Evolutionary conservation across 192 early-diverging fungal genomes (phyloP), one percentile per base, ranked within the genome.

Genomic region (Podila epigama): DNA sequence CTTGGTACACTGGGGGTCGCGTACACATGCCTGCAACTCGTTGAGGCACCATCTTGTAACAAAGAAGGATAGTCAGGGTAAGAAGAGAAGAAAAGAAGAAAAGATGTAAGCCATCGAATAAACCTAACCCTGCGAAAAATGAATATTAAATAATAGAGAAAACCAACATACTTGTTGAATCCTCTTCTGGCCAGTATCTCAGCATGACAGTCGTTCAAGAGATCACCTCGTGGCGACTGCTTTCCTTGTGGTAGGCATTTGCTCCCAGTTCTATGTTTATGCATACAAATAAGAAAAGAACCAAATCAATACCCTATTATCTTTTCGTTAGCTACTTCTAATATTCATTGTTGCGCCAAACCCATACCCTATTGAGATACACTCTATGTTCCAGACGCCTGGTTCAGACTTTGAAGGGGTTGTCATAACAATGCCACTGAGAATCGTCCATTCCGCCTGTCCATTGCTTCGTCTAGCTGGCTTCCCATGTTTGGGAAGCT

Each of bases 141-240:
- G n/a, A n/a, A n/a, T n/a, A n/a, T n/a, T n/a, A n/a, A n/a, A n/a
- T n/a, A n/a, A n/a, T n/a, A n/a, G n/a, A n/a, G n/a, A n/a, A n/a
- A n/a, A n/a, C n/a, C n/a, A n/a, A n/a, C 60, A 31, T 87, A 94
- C 88, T 83, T 86, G 32, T 92, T 68, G 60, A 97, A 88, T 27
- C 85, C 86, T 53, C 96, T 85, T 15, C 93, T 87, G 32, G 92
- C 91, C n/a, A 97, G 70, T 0, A 97, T 80, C 80, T 97, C 96
- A 2, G 94, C 96, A 79, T 97, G 96, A 67, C 85, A 86, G 82
- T 97, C 96, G 75, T 93, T 88, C 0, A 97, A 63, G 6, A 85
- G 39, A 54, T 90, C 89, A 29, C 95, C 94, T 32, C 75, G 75
- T 1, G 44, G 61, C 60, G 82, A 79, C 32, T 92, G 81, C 72